phyloP scores from a whole-genome alignment of 768 basidiomycete species.

The Infundibulicybe gibba region DNA sequence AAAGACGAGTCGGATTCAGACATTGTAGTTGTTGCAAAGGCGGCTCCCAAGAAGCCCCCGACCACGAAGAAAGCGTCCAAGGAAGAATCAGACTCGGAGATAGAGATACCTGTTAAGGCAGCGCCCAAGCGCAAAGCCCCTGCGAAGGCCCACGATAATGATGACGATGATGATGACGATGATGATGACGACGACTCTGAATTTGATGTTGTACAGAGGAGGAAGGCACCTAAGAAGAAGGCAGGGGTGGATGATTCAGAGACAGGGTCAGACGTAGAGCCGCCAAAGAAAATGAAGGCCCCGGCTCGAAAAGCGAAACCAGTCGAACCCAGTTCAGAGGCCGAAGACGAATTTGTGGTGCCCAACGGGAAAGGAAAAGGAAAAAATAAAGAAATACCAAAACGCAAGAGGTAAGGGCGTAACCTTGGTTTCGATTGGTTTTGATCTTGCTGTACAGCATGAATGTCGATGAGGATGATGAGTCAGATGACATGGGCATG shows the following conservation, averaged over 20 bases:
- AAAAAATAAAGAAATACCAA: slow-evolving; percentile 28
- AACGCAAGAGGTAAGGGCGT: slow-evolving; percentile 63
- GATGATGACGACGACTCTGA: slow-evolving; percentile 4
- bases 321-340: too few species aligned
- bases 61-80: slow-evolving; percentile 6
- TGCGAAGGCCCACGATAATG: neutral
- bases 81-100: too few species aligned
- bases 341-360: neutral
- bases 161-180: slow-evolving; percentile 5
- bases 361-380: slow-evolving; percentile 13
- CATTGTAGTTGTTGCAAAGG: slow-evolving; percentile 16
- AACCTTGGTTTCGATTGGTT: too few species aligned
- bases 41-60: slow-evolving; percentile 10
- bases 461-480: slow-evolving; percentile 24
- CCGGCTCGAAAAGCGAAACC: neutral
- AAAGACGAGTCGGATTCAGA: slow-evolving; percentile 25
- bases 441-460: too few species aligned
- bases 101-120: neutral
- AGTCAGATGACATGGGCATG: slow-evolving; percentile 31
- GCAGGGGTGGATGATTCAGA: too few species aligned
- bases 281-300: neutral
- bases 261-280: neutral
- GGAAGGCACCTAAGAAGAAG: too few species aligned
- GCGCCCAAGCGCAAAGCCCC: neutral
- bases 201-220: too few species aligned